Percentiles rank a stretch among this genome's conserved stretches.
These are phyloP conservation scores for Acer saccharum DNA, from an alignment of 345 rosid genomes.

Conservation along the genomic window DNA sequence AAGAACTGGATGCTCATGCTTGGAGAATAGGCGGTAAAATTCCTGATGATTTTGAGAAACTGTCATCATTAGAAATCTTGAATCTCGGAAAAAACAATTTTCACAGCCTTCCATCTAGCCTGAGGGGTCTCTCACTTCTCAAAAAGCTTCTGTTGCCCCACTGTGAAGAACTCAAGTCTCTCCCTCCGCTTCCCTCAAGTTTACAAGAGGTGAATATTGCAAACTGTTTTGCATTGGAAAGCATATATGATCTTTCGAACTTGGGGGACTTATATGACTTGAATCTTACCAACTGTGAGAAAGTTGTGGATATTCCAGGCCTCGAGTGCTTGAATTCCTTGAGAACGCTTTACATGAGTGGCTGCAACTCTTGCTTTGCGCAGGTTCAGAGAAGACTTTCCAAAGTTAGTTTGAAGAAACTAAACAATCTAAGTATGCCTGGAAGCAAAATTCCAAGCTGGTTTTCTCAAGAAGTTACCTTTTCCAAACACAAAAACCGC, in stretches of 20 bases:
- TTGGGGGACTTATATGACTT: too few relatives aligned
- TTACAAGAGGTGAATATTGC: constrained; percentile 35
- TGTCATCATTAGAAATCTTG: constrained; percentile 39
- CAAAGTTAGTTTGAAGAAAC: too few relatives aligned
- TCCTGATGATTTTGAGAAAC: constrained; percentile 52
- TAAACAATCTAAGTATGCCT: too few relatives aligned
- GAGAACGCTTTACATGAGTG: too few relatives aligned
- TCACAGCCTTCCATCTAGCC: constrained; percentile 50
- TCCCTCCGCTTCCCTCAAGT: constrained; percentile 54
- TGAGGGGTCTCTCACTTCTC: constrained; percentile 43
- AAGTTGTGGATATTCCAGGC: too few relatives aligned
- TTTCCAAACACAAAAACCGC: constrained; percentile 38
- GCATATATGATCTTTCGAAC: constrained; percentile 18
- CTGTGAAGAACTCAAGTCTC: constrained; percentile 40
- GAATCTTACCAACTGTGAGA: too few relatives aligned
- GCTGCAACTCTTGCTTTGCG: too few relatives aligned
- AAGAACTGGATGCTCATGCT: constrained; percentile 45
- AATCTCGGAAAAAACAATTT: constrained; percentile 41
- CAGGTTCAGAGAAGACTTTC: too few relatives aligned
- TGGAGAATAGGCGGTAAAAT: constrained; percentile 47
- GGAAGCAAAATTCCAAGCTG: too few relatives aligned
- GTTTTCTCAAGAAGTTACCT: background rate
- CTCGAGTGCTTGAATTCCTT: too few relatives aligned
- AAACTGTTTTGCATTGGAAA: constrained; percentile 44
- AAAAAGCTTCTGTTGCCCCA: constrained; percentile 31